phyloP scores from a whole-genome alignment of 345 rosid species.

The Populus simonii region DNA sequence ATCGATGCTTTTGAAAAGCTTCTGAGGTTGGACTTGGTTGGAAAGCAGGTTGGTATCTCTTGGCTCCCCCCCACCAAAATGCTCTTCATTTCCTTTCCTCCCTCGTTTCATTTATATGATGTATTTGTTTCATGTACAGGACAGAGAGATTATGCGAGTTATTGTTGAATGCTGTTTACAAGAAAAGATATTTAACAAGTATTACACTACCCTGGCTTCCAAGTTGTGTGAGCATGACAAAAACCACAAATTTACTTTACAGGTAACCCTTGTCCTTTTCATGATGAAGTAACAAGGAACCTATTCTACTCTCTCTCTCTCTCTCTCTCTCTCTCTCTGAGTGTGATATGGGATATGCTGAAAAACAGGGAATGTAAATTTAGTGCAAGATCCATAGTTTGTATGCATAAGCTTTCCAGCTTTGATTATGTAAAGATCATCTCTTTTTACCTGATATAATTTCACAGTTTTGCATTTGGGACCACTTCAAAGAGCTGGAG shows the following conservation, averaged over 20 bases:
- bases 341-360: no score
- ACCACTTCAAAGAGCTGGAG: conserved; percentile 80
- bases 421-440: not conserved
- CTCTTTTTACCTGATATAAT: not conserved
- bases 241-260: conserved; percentile 82
- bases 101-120: not conserved
- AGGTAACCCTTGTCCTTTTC: conserved; percentile 40
- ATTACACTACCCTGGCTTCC: conserved; percentile 69
- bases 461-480: conserved; percentile 81
- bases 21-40: conserved; percentile 72
- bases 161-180: conserved; percentile 85
- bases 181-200: conserved; percentile 83
- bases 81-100: not conserved
- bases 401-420: not conserved
- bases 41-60: conserved; percentile 55
- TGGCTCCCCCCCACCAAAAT: not conserved
- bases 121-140: conserved; percentile 36
- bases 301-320: no score
- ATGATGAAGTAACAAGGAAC: no score
- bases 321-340: no score
- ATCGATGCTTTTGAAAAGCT: conserved; percentile 90
- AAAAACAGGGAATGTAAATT: no score
- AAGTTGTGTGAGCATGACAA: conserved; percentile 83
- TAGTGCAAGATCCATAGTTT: not conserved
- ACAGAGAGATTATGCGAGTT: conserved; percentile 91